phyloP scores from a whole-genome alignment of 495 filamentous ascomycete species.

The Staphylotrichum longicolle region DNA sequence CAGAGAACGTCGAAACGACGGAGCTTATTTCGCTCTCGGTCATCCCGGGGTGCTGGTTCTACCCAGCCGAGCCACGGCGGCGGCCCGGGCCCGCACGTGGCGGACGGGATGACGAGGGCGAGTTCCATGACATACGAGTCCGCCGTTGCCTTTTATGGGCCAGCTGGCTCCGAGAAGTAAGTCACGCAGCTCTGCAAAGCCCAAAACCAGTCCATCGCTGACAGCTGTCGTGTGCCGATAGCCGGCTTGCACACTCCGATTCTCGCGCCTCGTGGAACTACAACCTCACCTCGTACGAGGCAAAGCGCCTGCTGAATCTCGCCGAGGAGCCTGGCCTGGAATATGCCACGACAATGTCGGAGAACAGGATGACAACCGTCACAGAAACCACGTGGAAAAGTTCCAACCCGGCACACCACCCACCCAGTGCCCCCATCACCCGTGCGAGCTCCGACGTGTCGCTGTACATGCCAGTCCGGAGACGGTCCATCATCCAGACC shows the following conservation, averaged over 20 bases:
- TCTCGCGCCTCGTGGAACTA: constrained; percentile 44
- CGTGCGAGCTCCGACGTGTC: constrained; percentile 45
- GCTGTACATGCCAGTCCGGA: constrained; percentile 47
- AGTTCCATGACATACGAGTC: constrained; percentile 40
- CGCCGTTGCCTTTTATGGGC: constrained; percentile 32
- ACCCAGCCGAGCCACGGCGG: constrained; percentile 21
- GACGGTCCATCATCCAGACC: constrained; percentile 46
- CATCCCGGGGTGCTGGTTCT: constrained; percentile 26
- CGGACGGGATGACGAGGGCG: constrained; percentile 27
- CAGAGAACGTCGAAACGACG: constrained; percentile 28
- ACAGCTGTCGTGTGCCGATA: constrained; percentile 18
- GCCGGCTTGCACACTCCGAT: constrained; percentile 27
- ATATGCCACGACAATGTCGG: constrained; percentile 33
- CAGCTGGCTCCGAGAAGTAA: constrained; percentile 27
- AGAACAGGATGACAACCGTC: constrained; percentile 36
- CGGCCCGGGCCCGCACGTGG: constrained; percentile 22
- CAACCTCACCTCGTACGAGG: constrained; percentile 44
- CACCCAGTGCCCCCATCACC: constrained; percentile 31
- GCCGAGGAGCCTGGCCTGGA: constrained; percentile 38
- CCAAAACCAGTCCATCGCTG: constrained; percentile 12
- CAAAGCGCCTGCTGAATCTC: constrained; percentile 42
- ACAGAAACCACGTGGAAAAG: constrained; percentile 39
- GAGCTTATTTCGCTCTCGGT: constrained; percentile 38
- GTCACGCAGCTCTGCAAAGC: background rate
- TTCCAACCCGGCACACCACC: constrained; percentile 35